Evolutionary conservation across 2,329 filamentous ascomycete genomes (phyloP), one percentile per base, ranked within the genome.

Genomic region (Colletotrichum sp.): DNA sequence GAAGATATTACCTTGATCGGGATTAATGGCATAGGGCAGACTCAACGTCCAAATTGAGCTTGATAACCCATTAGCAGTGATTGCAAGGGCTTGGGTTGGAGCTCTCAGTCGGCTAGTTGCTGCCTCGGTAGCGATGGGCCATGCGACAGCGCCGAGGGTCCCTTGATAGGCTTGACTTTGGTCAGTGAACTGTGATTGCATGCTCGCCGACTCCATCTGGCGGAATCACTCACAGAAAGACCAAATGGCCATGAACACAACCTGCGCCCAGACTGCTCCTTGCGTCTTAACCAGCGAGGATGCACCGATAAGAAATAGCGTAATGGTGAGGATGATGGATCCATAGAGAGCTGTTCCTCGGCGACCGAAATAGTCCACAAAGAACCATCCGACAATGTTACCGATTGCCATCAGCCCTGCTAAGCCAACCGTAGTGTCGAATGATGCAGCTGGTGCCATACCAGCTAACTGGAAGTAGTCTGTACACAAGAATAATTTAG

Each of bases 61-160:
- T 15, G 55, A 24, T 2, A 59, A 28, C n/a, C 55, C 55, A 24
- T 59, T 59, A 0, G 55, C 16, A 26, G 26, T 59, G 7, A 59
- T 28, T 28, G 55, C 21, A 8, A 59, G 26, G 24, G 55, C 55
- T 28, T 59, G 55, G 1, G 55, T 82, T 77, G 55, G 83, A 82
- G 10, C 79, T 80, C 55, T 79, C 79, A 59, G 2, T 18, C 26
- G 21, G 26, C 55, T 59, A 0, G 55, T 59, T 24, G 55, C 55
- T 26, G 55, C 55, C 26, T 59, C 55, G 13, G 55, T 26, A 16
- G 26, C 55, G 7, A 59, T 59, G 16, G 55, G 55, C 55, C 55
- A 59, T 26, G 21, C 55, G 12, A 59, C 55, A 26, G 55, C 55
- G 55, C 55, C 55, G 21, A 59, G 55, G 15, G 55, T 59, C 8